Conservation (phyloP, 768 basidiomycete genomes). For the Lactarius hatsudake region DNA sequence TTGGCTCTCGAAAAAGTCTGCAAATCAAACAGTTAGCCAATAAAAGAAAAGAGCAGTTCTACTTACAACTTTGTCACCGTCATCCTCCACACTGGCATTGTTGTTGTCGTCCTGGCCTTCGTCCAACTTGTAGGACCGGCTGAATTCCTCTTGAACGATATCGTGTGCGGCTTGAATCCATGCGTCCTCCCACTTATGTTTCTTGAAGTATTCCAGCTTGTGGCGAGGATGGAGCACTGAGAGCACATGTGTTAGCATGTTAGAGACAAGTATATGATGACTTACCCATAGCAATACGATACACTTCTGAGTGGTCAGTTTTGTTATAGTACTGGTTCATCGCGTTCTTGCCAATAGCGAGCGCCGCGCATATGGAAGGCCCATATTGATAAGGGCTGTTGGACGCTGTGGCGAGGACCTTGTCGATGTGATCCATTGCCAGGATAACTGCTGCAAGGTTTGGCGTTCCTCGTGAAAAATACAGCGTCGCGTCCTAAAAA, state of each 20-base stretch:
- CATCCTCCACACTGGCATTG: too few species aligned
- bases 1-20: not conserved
- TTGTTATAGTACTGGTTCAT: conserved; percentile 5
- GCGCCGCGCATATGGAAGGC: not conserved
- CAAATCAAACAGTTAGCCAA: too few species aligned
- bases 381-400: not conserved
- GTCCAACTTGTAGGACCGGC: too few species aligned
- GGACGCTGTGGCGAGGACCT: not conserved
- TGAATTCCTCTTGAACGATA: too few species aligned
- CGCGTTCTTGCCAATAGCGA: not conserved
- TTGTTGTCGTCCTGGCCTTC: too few species aligned
- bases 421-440: conserved; percentile 39
- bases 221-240: not conserved
- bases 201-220: not conserved
- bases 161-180: too few species aligned
- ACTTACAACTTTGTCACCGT: too few species aligned
- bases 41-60: too few species aligned
- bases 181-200: too few species aligned
- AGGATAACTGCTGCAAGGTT: conserved; percentile 38
- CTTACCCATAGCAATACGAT: conserved; percentile 14
- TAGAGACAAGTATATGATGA: not conserved
- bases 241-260: too few species aligned
- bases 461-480: conserved; percentile 33
- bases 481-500: too few species aligned
- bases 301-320: not conserved